Conservation (phyloP, 345 rosid genomes). For the Geranium rotundifolium region DNA sequence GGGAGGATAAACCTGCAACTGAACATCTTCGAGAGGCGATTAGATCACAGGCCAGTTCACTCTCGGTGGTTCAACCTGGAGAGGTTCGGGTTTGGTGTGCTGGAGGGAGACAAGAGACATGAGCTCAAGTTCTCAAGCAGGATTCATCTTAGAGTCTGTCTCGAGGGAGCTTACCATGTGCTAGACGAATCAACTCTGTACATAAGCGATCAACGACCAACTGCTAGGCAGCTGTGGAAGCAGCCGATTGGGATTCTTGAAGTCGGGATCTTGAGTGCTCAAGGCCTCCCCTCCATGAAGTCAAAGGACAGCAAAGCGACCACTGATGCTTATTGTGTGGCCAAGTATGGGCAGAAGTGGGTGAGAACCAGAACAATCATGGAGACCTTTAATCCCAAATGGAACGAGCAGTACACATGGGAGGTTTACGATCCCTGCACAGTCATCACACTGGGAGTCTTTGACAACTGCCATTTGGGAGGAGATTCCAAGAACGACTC, state of each 20-base stretch:
- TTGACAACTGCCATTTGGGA: constrained; percentile 70
- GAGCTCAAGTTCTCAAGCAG: constrained; percentile 24
- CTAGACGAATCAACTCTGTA: constrained; percentile 29
- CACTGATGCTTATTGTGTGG: constrained; percentile 35
- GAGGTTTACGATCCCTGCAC: constrained; percentile 92
- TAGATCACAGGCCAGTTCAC: constrained; percentile 70
- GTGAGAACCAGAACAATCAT: constrained; percentile 83
- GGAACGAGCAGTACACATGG: constrained; percentile 99
- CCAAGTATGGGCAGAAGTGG: constrained; percentile 44
- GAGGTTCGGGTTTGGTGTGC: constrained; percentile 17
- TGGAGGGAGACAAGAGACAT: constrained; percentile 20
- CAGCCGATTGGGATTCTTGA: constrained; percentile 26
- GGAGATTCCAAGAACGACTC: constrained; percentile 44
- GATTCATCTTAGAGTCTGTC: constrained; percentile 27
- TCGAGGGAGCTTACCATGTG: constrained; percentile 33
- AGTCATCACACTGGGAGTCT: constrained; percentile 58
- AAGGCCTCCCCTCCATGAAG: constrained; percentile 27
- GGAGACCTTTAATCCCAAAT: constrained; percentile 56
- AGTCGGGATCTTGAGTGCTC: constrained; percentile 24
- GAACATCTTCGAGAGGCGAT: constrained; percentile 47
- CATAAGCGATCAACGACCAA: constrained; percentile 27
- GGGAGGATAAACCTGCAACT: constrained; percentile 57
- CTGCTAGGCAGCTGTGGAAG: constrained; percentile 33
- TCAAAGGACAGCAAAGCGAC: constrained; percentile 25
- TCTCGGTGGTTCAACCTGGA: constrained; percentile 70